phyloP scores from a whole-genome alignment of 202 grass and related monocot genomes.

The Eragrostis tef region DNA sequence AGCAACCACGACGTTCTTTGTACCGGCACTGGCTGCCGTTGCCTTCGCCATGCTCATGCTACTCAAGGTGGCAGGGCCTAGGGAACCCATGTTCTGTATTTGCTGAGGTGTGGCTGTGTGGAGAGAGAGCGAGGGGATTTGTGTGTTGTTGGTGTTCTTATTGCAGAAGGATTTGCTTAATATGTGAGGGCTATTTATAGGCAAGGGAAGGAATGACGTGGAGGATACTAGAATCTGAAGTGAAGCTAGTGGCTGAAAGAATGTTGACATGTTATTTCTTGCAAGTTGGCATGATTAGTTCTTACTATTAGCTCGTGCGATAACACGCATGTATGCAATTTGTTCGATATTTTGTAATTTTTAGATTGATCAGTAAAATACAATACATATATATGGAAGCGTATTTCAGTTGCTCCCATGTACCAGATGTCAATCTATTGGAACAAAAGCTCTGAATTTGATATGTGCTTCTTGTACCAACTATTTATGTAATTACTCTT shows the following conservation, averaged over 20 bases:
- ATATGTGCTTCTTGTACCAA: no score
- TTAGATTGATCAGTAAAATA: no score
- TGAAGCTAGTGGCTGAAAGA: constrained; percentile 8
- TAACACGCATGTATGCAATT: background rate
- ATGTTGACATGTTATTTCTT: background rate
- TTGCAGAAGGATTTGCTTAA: background rate
- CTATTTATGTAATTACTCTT: no score
- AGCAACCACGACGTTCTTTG: constrained; percentile 1
- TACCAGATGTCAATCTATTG: no score
- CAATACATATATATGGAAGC: no score
- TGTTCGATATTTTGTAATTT: no score
- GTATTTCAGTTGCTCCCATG: no score
- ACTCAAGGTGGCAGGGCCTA: constrained; percentile 23
- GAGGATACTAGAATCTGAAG: constrained; percentile 25
- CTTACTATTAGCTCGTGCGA: background rate
- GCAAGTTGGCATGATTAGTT: background rate
- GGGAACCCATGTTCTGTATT: constrained; percentile 22
- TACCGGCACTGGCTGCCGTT: background rate
- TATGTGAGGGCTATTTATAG: constrained; percentile 4
- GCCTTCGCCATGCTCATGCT: constrained; percentile 40
- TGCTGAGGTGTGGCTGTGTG: background rate
- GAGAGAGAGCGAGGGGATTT: background rate
- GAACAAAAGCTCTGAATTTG: no score
- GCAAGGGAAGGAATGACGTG: constrained; percentile 10
- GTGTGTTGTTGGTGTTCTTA: background rate